Percentiles rank a stretch among this genome's conserved stretches.
Evolutionary conservation across 805 yeast species (phyloP).

Genomic region (Yamadazyma akitaensis): DNA sequence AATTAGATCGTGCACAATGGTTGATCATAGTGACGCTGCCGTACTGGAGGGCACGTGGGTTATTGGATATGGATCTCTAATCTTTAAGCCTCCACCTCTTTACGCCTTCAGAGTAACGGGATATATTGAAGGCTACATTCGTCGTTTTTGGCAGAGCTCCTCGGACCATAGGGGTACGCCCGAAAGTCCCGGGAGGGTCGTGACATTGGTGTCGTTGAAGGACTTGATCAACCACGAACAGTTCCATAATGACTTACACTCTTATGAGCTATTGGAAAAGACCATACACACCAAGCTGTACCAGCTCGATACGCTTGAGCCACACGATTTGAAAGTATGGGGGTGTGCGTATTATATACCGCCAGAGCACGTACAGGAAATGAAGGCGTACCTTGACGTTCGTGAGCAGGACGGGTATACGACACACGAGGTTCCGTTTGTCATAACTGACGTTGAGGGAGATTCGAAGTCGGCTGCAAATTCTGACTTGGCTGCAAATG

Average conservation of each 20-base stretch:
- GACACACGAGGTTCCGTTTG: slow-evolving; percentile 62
- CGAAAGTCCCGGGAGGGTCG: slow-evolving; percentile 85
- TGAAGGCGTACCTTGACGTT: slow-evolving; percentile 66
- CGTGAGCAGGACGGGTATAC: slow-evolving; percentile 91
- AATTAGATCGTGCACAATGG: neutral
- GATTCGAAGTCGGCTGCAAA: slow-evolving; percentile 1
- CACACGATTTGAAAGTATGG: slow-evolving; percentile 55
- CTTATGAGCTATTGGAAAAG: slow-evolving; percentile 24
- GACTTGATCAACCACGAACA: slow-evolving; percentile 42
- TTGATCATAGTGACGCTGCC: neutral
- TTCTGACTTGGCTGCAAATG: slow-evolving; percentile 3
- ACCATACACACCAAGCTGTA: neutral
- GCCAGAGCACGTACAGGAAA: slow-evolving; percentile 57
- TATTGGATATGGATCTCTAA: slow-evolving; percentile 85
- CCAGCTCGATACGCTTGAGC: slow-evolving; percentile 23
- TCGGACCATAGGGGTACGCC: slow-evolving; percentile 90
- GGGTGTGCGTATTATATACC: slow-evolving; percentile 84
- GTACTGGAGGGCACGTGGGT: slow-evolving; percentile 57
- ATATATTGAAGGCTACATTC: slow-evolving; percentile 65
- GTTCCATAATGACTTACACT: slow-evolving; percentile 43
- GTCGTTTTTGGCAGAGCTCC: slow-evolving; percentile 91
- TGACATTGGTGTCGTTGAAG: slow-evolving; percentile 64
- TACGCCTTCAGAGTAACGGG: slow-evolving; percentile 65
- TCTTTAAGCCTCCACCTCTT: slow-evolving; percentile 86
- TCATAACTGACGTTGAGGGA: slow-evolving; percentile 34